These are phyloP conservation scores for Botrytis porri DNA, from an alignment of 2,329 filamentous ascomycete genomes.

Conservation along the genomic window DNA sequence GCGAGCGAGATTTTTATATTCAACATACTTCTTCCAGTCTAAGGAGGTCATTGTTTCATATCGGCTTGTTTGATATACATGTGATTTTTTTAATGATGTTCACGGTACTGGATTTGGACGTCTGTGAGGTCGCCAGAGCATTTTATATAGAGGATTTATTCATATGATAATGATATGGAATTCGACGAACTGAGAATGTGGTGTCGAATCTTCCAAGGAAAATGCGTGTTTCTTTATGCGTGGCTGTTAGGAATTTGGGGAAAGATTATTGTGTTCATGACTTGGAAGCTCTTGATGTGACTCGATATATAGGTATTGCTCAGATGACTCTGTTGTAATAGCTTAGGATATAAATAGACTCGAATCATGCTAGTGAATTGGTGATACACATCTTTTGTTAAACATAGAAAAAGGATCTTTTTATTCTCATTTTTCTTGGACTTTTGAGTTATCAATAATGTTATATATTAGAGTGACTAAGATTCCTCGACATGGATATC, in stretches of 20 bases:
- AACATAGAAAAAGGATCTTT: no score
- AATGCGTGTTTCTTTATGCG: not conserved
- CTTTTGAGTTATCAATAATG: no score
- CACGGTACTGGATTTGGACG: accelerated
- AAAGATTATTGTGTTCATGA: accelerated
- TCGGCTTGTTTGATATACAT: not conserved
- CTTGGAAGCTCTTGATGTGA: not conserved
- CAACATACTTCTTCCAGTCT: not conserved
- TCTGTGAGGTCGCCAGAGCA: accelerated
- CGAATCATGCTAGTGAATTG: not conserved
- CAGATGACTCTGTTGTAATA: not conserved
- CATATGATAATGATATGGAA: not conserved
- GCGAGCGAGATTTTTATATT: not conserved
- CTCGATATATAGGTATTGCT: not conserved
- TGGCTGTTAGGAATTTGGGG: not conserved
- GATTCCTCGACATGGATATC: no score
- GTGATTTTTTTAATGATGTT: not conserved
- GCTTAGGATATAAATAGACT: not conserved
- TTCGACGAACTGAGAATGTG: not conserved
- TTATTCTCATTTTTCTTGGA: no score
- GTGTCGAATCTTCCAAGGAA: accelerated
- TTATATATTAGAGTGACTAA: no score
- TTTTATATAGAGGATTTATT: not conserved
- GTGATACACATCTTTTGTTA: not conserved
- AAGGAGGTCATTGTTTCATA: not conserved